Conservation (phyloP, 2,329 filamentous ascomycete genomes). For the Leptodontidium sp. region DNA sequence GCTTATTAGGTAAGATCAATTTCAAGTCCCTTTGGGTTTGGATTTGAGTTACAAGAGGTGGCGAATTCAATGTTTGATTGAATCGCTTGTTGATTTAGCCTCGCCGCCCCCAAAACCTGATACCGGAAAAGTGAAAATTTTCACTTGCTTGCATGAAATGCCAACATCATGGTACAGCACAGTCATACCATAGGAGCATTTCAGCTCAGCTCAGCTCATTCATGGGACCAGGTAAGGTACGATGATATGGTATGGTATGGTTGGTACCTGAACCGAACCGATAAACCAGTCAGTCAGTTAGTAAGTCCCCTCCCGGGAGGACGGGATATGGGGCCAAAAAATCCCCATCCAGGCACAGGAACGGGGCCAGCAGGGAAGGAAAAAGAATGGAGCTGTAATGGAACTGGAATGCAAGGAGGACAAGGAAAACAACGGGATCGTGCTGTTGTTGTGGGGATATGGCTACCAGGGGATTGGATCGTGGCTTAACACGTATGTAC, state of each 20-base stretch:
- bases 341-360: not conserved
- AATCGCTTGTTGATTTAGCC: not conserved
- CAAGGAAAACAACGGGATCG: not conserved
- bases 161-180: not conserved
- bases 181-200: not conserved
- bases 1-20: not conserved
- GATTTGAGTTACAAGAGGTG: not conserved
- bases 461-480: conserved; percentile 15
- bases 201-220: conserved; percentile 12
- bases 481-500: conserved; percentile 17
- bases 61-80: not conserved
- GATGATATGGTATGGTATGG: not conserved
- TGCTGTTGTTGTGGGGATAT: not conserved
- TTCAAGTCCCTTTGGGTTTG: not conserved
- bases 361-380: not conserved
- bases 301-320: not conserved
- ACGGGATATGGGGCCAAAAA: conserved; percentile 10
- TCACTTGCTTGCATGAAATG: conserved; percentile 14
- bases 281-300: not conserved
- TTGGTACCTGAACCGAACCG: conserved; percentile 12
- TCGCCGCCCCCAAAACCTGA: not conserved
- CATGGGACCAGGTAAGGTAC: not conserved
- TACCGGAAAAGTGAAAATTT: conserved; percentile 10
- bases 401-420: not conserved
- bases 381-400: not conserved